phyloP scores from a whole-genome alignment of 371 early-diverging fungal species.

The Mucor lusitanicus region DNA sequence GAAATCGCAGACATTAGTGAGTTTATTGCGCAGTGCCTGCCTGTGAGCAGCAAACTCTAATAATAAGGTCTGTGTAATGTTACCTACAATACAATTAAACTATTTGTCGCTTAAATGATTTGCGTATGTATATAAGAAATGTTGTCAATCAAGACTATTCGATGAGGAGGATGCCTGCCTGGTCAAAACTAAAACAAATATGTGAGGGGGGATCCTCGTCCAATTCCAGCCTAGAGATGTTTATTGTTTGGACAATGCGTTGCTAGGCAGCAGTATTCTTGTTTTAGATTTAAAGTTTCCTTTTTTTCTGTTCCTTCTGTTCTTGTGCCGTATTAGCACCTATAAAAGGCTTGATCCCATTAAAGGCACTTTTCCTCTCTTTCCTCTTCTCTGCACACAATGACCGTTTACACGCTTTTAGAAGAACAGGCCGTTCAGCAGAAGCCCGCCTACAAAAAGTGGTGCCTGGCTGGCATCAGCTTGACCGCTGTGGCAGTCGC shows the following conservation, averaged over 20 bases:
- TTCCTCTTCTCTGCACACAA: not conserved
- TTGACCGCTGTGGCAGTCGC: not conserved
- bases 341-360: not conserved
- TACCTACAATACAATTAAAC: not conserved
- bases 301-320: not conserved
- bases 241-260: not conserved
- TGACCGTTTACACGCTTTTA: not conserved
- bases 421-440: not conserved
- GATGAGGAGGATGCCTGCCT: not conserved
- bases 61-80: slow-evolving; percentile 1
- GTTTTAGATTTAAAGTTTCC: not conserved
- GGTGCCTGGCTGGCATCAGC: not conserved
- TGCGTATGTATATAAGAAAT: not conserved
- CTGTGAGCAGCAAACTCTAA: slow-evolving; percentile 10
- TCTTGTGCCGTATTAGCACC: not conserved
- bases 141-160: not conserved
- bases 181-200: not conserved
- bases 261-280: not conserved
- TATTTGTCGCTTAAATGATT: not conserved
- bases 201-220: not conserved
- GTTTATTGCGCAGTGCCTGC: slow-evolving; percentile 2
- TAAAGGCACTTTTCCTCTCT: not conserved
- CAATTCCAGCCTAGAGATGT: not conserved
- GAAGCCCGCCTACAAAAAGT: not conserved
- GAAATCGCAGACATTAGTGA: slow-evolving; percentile 9